Conservation (phyloP, 345 rosid species). For the Ailanthus altissimus region DNA sequence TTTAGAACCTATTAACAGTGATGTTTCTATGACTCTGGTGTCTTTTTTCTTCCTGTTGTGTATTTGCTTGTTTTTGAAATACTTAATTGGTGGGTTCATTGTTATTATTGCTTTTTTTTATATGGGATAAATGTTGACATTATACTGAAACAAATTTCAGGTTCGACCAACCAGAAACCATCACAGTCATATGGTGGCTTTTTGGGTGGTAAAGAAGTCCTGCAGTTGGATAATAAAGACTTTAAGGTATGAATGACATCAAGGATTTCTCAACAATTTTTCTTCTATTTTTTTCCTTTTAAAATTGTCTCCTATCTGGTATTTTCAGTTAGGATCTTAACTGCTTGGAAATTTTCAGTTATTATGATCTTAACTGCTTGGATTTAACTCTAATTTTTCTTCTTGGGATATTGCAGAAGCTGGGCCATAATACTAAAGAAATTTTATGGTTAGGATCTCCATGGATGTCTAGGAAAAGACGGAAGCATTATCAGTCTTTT, state of each 20-base stretch:
- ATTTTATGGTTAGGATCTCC: conserved; percentile 68
- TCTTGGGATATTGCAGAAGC: conserved; percentile 35
- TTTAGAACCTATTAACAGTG: background rate
- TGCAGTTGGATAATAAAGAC: conserved; percentile 24
- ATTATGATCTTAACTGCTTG: background rate
- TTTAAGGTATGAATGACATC: conserved; percentile 38
- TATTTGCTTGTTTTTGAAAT: background rate
- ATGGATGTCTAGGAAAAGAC: conserved; percentile 58
- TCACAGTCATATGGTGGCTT: conserved; percentile 22
- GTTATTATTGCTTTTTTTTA: background rate
- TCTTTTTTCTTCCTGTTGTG: background rate
- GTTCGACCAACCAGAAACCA: conserved; percentile 25
- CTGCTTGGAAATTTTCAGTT: background rate
- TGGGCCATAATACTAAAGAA: conserved; percentile 28
- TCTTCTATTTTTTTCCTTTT: background rate
- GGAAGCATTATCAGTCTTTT: conserved; percentile 69
- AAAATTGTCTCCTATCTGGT: background rate
- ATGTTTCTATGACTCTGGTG: background rate
- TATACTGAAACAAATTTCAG: conserved; percentile 35
- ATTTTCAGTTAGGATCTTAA: background rate
- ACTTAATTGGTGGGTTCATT: background rate
- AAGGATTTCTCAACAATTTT: background rate
- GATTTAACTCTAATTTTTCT: background rate
- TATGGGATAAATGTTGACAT: background rate
- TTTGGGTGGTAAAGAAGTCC: conserved; percentile 29